Percentiles rank a stretch among this genome's conserved stretches.
These are phyloP conservation scores for Arachis hypogaea DNA, from an alignment of 306 rosid species.

Conservation along the genomic window DNA sequence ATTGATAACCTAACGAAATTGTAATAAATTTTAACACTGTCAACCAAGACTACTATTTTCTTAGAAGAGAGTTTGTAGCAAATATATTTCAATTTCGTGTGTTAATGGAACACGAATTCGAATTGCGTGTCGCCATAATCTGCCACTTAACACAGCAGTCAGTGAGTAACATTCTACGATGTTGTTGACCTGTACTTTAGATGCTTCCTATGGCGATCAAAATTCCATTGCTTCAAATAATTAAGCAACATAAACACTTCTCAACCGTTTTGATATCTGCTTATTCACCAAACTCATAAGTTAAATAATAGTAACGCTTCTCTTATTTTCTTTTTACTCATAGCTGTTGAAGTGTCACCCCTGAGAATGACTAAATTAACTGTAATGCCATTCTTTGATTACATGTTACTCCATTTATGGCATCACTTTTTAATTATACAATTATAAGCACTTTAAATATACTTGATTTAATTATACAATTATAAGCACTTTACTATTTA, in stretches of 20 bases:
- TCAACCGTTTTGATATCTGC: conserved; percentile 39
- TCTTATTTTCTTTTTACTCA: conserved; percentile 8
- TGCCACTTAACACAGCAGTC: neutral
- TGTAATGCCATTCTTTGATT: no score
- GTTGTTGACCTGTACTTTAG: conserved; percentile 16
- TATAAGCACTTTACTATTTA: no score
- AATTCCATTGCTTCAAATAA: conserved; percentile 12
- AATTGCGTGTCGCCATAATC: neutral
- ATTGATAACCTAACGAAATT: no score
- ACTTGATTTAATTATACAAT: no score
- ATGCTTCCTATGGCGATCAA: conserved; percentile 16
- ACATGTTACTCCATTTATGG: no score
- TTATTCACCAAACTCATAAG: conserved; percentile 35
- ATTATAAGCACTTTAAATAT: no score
- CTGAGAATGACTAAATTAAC: neutral
- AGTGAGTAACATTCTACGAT: conserved; percentile 20
- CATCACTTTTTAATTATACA: no score
- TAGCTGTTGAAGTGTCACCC: conserved; percentile 20
- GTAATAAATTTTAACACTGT: no score
- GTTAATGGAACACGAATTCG: neutral
- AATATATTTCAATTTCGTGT: conserved; percentile 12
- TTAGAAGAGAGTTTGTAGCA: no score
- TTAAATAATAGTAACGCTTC: neutral
- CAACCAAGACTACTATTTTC: no score
- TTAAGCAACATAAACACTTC: conserved; percentile 26